A percentile compares a stretch with the other conserved stretches of the same genome.
Conservation (phyloP, 2,329 filamentous ascomycete species). For the Alternaria infectoria region DNA sequence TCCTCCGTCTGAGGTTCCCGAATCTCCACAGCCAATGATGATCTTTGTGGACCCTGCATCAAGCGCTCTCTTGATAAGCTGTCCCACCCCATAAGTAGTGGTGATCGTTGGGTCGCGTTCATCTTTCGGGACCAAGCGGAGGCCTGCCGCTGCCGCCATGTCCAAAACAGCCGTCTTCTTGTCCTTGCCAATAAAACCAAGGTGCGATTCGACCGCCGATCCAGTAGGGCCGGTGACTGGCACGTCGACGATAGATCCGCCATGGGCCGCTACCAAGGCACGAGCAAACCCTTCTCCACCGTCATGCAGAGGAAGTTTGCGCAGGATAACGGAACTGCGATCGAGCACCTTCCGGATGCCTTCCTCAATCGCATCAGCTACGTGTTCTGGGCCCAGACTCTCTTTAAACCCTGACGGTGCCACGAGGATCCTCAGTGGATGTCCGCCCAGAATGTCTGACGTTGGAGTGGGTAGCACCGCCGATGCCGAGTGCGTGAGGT, state of each 20-base stretch:
- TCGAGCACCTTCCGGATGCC: slow-evolving; percentile 55
- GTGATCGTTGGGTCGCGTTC: slow-evolving; percentile 56
- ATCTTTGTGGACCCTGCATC: slow-evolving; percentile 55
- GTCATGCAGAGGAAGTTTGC: slow-evolving; percentile 60
- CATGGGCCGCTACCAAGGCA: slow-evolving; percentile 54
- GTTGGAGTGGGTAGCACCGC: slow-evolving; percentile 25
- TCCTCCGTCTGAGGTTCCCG: slow-evolving; percentile 61
- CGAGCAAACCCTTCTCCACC: slow-evolving; percentile 61
- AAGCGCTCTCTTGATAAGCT: slow-evolving; percentile 56
- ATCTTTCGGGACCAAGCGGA: slow-evolving; percentile 56
- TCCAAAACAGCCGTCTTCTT: slow-evolving; percentile 57
- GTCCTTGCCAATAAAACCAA: slow-evolving; percentile 52
- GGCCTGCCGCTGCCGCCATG: slow-evolving; percentile 61
- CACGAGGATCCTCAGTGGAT: slow-evolving; percentile 51
- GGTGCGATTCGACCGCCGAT: slow-evolving; percentile 52
- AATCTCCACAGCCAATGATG: slow-evolving; percentile 61
- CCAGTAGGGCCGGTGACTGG: slow-evolving; percentile 56
- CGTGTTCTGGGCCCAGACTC: slow-evolving; percentile 57
- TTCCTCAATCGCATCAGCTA: slow-evolving; percentile 58
- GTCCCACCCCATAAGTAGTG: slow-evolving; percentile 60
- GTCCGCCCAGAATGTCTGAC: slow-evolving; percentile 26
- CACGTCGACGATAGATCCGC: slow-evolving; percentile 48
- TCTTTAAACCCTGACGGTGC: slow-evolving; percentile 63
- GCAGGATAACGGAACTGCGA: slow-evolving; percentile 49
- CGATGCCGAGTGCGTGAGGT: slow-evolving; percentile 24